Percentiles rank a stretch among this genome's conserved stretches.
Evolutionary conservation across 2,329 filamentous ascomycete species (phyloP).

Genomic region (Neofusicoccum laricinum): DNA sequence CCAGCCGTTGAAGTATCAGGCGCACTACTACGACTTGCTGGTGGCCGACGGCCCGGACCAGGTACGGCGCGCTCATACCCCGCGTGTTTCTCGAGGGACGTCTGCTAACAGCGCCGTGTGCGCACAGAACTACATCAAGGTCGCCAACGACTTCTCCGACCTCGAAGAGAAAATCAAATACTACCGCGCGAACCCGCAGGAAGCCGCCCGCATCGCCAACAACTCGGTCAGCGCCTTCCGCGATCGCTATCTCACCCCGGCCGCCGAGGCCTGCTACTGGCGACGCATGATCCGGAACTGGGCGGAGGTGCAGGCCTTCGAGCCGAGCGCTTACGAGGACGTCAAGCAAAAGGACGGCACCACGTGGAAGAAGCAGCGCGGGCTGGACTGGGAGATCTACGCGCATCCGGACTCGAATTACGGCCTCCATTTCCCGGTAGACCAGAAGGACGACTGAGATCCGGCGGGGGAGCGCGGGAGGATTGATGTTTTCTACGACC

Average conservation of each 20-base stretch:
- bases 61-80: not conserved
- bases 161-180: conserved; percentile 38
- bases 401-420: not conserved
- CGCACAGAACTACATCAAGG: conserved; percentile 47
- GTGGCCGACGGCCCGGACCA: conserved; percentile 37
- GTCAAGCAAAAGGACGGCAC: not conserved
- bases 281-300: conserved; percentile 39
- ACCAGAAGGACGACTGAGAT: too few relatives aligned
- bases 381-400: not conserved
- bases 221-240: conserved; percentile 49
- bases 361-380: conserved; percentile 1
- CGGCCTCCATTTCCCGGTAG: too few relatives aligned
- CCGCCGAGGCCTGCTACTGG: conserved; percentile 57
- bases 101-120: conserved; percentile 17
- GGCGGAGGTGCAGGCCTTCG: conserved; percentile 6
- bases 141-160: conserved; percentile 45
- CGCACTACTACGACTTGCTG: conserved; percentile 49
- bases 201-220: conserved; percentile 48
- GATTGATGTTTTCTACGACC: too few relatives aligned
- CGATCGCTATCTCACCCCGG: conserved; percentile 53
- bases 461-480: too few relatives aligned
- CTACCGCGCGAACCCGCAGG: conserved; percentile 41
- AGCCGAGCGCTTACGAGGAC: conserved; percentile 4
- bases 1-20: conserved; percentile 44
- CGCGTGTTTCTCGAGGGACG: too few relatives aligned